A percentile compares a stretch with the other conserved stretches of the same genome.
phyloP scores from a whole-genome alignment of 345 rosid genomes.

The Eucalyptus erythrocorys region DNA sequence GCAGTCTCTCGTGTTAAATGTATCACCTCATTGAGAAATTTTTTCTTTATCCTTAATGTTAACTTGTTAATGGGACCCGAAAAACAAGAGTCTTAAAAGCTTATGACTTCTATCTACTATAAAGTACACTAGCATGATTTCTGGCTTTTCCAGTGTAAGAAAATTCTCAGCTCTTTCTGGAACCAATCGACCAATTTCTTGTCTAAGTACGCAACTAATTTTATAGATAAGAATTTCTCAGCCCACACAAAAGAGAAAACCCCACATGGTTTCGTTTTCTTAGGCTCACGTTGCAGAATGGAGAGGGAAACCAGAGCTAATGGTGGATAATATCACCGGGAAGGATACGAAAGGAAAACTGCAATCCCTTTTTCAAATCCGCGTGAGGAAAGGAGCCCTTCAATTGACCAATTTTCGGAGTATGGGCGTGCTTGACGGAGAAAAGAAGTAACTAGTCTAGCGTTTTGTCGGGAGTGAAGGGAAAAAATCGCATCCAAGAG shows the following conservation, averaged over 20 bases:
- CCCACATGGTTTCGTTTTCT: too few relatives aligned
- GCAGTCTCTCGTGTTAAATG: background rate
- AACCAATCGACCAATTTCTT: too few relatives aligned
- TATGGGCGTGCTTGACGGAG: background rate
- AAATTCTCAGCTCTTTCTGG: background rate
- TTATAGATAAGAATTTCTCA: too few relatives aligned
- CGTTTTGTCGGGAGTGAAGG: background rate
- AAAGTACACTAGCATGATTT: background rate
- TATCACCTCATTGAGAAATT: background rate
- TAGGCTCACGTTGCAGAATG: too few relatives aligned
- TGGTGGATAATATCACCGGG: too few relatives aligned
- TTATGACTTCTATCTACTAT: background rate
- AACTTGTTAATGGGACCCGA: background rate
- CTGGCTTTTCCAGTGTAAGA: background rate
- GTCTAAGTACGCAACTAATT: too few relatives aligned
- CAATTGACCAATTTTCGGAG: background rate
- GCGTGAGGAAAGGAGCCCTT: background rate
- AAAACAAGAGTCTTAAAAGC: background rate
- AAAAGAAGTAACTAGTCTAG: background rate
- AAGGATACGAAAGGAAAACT: background rate
- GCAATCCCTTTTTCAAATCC: background rate
- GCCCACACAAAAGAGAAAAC: too few relatives aligned
- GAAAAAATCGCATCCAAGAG: background rate
- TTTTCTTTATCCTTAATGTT: background rate
- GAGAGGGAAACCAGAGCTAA: too few relatives aligned